These are phyloP conservation scores for Ceratocystis colombiana DNA, from an alignment of 2,329 filamentous ascomycete species.

Conservation along the genomic window DNA sequence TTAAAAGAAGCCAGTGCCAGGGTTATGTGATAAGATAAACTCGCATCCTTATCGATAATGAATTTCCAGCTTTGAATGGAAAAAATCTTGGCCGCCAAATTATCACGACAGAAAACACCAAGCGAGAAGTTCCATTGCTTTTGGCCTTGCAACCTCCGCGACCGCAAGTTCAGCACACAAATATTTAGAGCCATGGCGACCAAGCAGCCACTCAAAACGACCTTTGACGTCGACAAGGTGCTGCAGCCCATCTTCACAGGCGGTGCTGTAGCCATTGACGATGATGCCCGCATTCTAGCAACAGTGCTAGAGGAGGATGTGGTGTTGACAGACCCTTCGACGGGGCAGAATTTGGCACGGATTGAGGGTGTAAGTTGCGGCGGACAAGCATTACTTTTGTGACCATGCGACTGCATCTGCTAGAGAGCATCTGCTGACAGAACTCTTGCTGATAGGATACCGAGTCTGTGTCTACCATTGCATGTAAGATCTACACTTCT, in stretches of 20 bases:
- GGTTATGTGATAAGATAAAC: constrained; percentile 23
- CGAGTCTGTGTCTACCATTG: constrained; percentile 66
- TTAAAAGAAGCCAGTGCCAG: not conserved
- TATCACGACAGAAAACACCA: constrained; percentile 23
- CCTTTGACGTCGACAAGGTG: constrained; percentile 72
- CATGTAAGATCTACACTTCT: constrained; percentile 37
- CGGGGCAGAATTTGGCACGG: constrained; percentile 68
- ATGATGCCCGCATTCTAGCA: constrained; percentile 69
- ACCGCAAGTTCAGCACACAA: constrained; percentile 1
- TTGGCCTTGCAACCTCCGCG: not conserved
- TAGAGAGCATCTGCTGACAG: constrained; percentile 26
- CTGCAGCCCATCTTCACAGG: constrained; percentile 93
- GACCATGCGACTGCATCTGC: constrained; percentile 12
- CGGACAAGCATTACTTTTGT: too few relatives aligned
- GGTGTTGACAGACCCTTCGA: constrained; percentile 72
- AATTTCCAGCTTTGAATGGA: constrained; percentile 26
- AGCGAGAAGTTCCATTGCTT: not conserved
- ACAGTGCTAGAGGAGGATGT: constrained; percentile 89
- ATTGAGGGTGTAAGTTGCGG: constrained; percentile 64
- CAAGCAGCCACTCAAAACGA: constrained; percentile 64
- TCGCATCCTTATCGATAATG: constrained; percentile 22
- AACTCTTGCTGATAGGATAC: constrained; percentile 49
- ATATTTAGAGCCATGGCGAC: constrained; percentile 42
- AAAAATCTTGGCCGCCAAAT: constrained; percentile 18
- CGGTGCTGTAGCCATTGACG: constrained; percentile 73